phyloP scores from a whole-genome alignment of 257 asterid genomes.

The Lycium ferocissimum region DNA sequence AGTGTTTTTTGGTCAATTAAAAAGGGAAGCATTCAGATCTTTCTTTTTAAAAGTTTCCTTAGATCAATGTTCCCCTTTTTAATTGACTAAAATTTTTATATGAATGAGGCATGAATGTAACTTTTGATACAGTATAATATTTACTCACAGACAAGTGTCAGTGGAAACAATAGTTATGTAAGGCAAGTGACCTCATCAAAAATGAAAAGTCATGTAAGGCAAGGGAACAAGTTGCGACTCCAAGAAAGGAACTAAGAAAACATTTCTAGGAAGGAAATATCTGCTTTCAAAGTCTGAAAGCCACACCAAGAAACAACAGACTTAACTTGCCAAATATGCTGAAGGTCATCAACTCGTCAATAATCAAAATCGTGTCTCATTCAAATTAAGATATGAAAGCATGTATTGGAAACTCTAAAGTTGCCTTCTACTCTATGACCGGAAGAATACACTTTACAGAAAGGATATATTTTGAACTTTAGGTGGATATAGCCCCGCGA shows the following conservation, averaged over 20 bases:
- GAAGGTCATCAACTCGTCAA: not conserved
- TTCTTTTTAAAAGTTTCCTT: not conserved
- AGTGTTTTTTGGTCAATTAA: not conserved
- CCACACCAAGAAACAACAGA: not conserved
- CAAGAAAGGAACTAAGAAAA: constrained; percentile 1
- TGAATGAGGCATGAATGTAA: not conserved
- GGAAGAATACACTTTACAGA: not conserved
- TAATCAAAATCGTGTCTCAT: constrained; percentile 5
- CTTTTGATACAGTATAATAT: not conserved
- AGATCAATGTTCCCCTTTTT: not conserved
- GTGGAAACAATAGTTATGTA: not conserved
- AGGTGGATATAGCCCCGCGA: not conserved
- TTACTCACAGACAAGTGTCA: not conserved
- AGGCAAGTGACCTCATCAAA: not conserved
- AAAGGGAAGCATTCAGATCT: not conserved
- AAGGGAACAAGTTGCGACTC: constrained; percentile 25
- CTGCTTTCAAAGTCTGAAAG: not conserved
- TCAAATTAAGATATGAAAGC: not conserved
- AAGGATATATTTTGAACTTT: not conserved
- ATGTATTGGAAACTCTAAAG: constrained; percentile 23
- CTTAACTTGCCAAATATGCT: not conserved
- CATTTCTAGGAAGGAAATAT: not conserved
- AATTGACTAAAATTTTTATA: not conserved
- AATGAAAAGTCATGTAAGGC: not conserved
- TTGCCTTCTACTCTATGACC: not conserved